These are phyloP conservation scores for Fusarium goolgardi DNA, from an alignment of 2,329 filamentous ascomycete species.

Conservation along the genomic window DNA sequence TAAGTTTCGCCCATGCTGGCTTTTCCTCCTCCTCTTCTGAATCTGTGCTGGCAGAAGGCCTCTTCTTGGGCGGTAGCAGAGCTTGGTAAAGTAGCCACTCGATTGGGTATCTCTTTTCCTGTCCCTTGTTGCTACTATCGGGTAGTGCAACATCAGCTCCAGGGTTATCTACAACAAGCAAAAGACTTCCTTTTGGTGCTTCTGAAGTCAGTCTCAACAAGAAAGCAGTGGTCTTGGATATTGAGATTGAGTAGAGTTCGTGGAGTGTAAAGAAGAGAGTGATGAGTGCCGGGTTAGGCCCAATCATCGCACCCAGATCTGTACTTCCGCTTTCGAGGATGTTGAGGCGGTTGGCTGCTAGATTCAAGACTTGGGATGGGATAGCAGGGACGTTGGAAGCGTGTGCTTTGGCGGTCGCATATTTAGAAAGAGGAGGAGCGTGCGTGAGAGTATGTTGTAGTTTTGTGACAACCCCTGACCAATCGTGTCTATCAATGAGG, in stretches of 20 bases:
- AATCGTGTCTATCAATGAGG: slow-evolving; percentile 5
- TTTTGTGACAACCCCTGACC: slow-evolving; percentile 7
- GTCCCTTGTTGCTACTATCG: neutral
- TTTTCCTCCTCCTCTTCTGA: neutral
- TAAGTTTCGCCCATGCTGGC: neutral
- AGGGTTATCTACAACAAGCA: slow-evolving; percentile 2
- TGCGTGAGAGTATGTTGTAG: slow-evolving; percentile 8
- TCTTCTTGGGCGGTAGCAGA: slow-evolving; percentile 1
- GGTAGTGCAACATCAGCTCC: neutral
- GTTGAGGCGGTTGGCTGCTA: neutral
- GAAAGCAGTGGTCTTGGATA: slow-evolving; percentile 16
- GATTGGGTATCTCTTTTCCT: slow-evolving; percentile 15
- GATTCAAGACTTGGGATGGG: neutral
- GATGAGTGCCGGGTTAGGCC: neutral
- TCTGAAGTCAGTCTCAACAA: neutral
- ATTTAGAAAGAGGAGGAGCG: slow-evolving; percentile 19
- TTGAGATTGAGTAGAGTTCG: slow-evolving; percentile 12
- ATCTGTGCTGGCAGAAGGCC: neutral
- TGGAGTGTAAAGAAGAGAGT: slow-evolving; percentile 14
- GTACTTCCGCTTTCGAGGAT: neutral
- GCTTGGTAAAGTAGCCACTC: slow-evolving; percentile 20
- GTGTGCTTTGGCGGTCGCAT: slow-evolving; percentile 10
- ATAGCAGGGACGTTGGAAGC: slow-evolving; percentile 11
- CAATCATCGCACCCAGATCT: neutral
- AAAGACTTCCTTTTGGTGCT: neutral